Evolutionary conservation across 306 rosid genomes (phyloP).

Genomic region (Glycyrrhiza uralensis): DNA sequence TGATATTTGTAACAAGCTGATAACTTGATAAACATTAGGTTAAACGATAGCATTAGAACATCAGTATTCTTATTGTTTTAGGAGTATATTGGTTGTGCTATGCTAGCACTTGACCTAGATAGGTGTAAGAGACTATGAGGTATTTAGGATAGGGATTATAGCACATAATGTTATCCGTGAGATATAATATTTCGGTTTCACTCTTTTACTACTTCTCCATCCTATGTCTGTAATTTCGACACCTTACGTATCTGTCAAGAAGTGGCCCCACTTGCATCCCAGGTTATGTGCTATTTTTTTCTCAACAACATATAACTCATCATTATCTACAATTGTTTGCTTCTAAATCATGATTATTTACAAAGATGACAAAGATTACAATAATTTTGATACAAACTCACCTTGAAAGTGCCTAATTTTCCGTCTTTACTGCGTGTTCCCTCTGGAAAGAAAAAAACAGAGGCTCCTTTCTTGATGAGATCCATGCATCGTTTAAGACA

Average conservation of each 20-base stretch:
- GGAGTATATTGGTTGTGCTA: not conserved
- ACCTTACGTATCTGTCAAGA: not conserved
- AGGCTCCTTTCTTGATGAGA: constrained; percentile 76
- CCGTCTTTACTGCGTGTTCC: constrained; percentile 95
- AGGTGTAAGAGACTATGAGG: not conserved
- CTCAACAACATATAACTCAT: not conserved
- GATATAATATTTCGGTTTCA: not conserved
- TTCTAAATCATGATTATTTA: constrained; percentile 9
- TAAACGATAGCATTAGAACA: not conserved
- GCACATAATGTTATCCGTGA: not conserved
- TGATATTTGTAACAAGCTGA: not conserved
- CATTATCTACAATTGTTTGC: not conserved
- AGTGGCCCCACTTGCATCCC: not conserved
- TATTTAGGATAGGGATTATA: not conserved
- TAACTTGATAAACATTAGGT: not conserved
- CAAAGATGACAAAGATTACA: constrained; percentile 18
- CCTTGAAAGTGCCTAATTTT: constrained; percentile 82
- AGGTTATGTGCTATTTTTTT: not conserved
- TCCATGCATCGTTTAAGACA: constrained; percentile 82
- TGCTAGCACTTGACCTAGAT: not conserved
- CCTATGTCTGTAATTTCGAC: not conserved
- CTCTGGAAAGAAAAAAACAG: constrained; percentile 93
- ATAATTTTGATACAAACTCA: constrained; percentile 30
- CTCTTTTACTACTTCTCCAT: not conserved
- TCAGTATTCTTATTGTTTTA: not conserved